These are phyloP conservation scores for Monascus ruber DNA, from an alignment of 2,329 filamentous ascomycete genomes.

Conservation along the genomic window DNA sequence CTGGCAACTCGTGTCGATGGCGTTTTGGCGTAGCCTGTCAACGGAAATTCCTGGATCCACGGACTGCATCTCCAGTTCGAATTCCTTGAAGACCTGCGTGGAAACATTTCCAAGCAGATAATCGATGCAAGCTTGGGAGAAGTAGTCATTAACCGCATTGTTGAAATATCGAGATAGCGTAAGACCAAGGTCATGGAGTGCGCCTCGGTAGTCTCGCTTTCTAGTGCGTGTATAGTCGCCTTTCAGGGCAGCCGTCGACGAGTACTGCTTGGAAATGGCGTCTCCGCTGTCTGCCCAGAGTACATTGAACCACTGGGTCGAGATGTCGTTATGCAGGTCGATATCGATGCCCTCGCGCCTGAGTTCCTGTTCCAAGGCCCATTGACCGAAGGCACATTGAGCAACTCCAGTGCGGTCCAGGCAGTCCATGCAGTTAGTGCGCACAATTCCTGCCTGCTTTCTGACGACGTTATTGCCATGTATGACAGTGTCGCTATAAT, in stretches of 20 bases:
- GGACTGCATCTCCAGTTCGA: constrained; percentile 85
- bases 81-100: constrained; percentile 79
- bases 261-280: constrained; percentile 89
- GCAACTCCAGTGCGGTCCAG: constrained; percentile 92
- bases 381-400: constrained; percentile 79
- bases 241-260: constrained; percentile 89
- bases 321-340: constrained; percentile 61
- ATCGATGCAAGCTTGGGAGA: constrained; percentile 89
- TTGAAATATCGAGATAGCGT: constrained; percentile 65
- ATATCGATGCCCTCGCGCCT: constrained; percentile 65
- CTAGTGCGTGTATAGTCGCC: constrained; percentile 89
- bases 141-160: constrained; percentile 97
- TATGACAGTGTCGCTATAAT: constrained; percentile 59
- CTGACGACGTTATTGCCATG: constrained; percentile 31
- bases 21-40: constrained; percentile 70
- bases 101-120: constrained; percentile 85
- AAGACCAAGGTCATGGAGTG: constrained; percentile 79
- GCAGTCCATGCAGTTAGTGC: constrained; percentile 98
- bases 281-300: constrained; percentile 98
- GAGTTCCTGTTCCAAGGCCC: constrained; percentile 70
- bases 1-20: constrained; percentile 78
- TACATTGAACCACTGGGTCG: constrained; percentile 87
- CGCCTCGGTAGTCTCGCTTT: constrained; percentile 82
- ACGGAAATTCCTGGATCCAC: constrained; percentile 85
- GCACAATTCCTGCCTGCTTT: constrained; percentile 62